Base-by-base conservation (phyloP, 2,329 filamentous ascomycete genomes). In the Elsinoe fawcettii region DNA sequence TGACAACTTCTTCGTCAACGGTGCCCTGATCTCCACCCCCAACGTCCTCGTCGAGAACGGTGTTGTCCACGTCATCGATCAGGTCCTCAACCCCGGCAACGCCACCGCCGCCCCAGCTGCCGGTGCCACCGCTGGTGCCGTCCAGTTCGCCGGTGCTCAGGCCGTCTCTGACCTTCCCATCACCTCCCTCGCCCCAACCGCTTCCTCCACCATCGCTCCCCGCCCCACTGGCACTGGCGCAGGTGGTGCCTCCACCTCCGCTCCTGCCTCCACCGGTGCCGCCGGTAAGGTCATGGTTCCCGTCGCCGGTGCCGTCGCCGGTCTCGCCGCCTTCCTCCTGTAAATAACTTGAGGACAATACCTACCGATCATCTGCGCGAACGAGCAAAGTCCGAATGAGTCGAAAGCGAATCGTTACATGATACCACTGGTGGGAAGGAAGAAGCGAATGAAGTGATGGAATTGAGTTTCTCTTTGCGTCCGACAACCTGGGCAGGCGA, bases 11-110 rank as follows among this genome's bases (percentile, higher is more conserved):
- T 76, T 74, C 56, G 73, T 77, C 39, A 77, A 77, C 66, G 64
- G 63, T 41, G 75, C 75, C 11, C 63, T 66, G 25, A 72, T 78
- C 46, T 64, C 74, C 12, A 68, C 64, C 9, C 63, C 73, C 1
- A 71, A 77, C 56, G 63, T 77, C 20, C 65, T 78, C 9, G 63
- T 77, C 55, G 66, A 71, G 11, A 73, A 73, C 57, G 75, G 75
- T 65, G 74, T 78, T 9, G 66, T 77, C 3, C 72, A 81, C 60
- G 78, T 81, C 32, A 74, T 75, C 11, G 81, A 86, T 64, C 54
- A 56, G 54, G 54, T 56, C 25, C 54, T 56, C 39, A 56, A 56
- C 54, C 54, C 54, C 16, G 54, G 25, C 25, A 56, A 56, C 30
- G 54, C 54, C 14, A 56, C 54, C n/a, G 54, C 54, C 16, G 43